Percentiles rank a stretch among this genome's conserved stretches.
phyloP scores from a whole-genome alignment of 2,329 filamentous ascomycete genomes.

The Colletotrichum chrysophilum region DNA sequence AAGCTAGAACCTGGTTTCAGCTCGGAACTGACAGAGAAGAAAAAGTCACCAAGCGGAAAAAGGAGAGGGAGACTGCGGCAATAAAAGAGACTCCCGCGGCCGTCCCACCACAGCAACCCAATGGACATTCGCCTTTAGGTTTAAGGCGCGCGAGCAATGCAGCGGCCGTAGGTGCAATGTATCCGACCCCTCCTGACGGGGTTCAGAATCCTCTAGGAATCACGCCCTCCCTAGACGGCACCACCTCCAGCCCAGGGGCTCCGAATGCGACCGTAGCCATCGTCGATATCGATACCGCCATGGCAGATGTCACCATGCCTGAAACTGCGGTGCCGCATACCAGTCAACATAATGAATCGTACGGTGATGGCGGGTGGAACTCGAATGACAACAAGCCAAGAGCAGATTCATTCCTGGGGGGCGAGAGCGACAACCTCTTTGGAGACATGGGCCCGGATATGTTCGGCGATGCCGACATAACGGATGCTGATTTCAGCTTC shows the following conservation, averaged over 20 bases:
- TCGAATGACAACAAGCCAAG: constrained; percentile 49
- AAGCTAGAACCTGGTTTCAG: constrained; percentile 55
- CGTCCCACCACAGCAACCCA: constrained; percentile 48
- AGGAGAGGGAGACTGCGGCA: constrained; percentile 50
- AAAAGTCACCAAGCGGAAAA: constrained; percentile 50
- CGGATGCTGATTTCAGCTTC: constrained; percentile 84
- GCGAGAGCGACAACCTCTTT: constrained; percentile 66
- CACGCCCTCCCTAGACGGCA: constrained; percentile 62
- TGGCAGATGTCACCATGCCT: constrained; percentile 12
- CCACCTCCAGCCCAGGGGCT: constrained; percentile 60
- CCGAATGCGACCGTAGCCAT: constrained; percentile 30
- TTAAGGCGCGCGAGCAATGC: constrained; percentile 55
- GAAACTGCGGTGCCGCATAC: constrained; percentile 32
- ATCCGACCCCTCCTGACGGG: constrained; percentile 75
- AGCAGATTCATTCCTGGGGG: constrained; percentile 44
- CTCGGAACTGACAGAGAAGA: constrained; percentile 51
- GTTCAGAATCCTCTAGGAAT: constrained; percentile 58
- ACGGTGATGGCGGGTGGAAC: constrained; percentile 43
- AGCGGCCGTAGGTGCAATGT: constrained; percentile 60
- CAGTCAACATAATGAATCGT: constrained; percentile 30
- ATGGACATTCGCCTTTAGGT: constrained; percentile 57
- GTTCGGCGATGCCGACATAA: constrained; percentile 77
- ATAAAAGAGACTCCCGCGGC: constrained; percentile 47
- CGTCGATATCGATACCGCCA: constrained; percentile 39
- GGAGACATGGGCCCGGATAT: constrained; percentile 72